Percentiles rank a stretch among this genome's conserved stretches.
phyloP scores from a whole-genome alignment of 805 yeast genomes.

The Candida vaughaniae region DNA sequence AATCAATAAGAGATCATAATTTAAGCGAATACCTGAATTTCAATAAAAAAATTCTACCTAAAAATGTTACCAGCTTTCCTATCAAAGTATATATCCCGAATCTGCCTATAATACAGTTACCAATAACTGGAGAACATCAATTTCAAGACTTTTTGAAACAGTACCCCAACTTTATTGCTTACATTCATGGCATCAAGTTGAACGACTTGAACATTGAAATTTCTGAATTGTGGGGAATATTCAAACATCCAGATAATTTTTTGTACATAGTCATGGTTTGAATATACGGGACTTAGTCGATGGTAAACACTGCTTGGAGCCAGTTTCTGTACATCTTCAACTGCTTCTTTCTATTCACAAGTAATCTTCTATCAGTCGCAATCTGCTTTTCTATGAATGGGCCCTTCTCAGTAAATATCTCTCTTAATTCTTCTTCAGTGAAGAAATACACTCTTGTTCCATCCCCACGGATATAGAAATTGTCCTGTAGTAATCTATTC shows the following conservation, averaged over 20 bases:
- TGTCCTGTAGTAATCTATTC: slow-evolving; percentile 81
- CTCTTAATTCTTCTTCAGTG: slow-evolving; percentile 85
- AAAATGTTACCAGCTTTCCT: slow-evolving; percentile 42
- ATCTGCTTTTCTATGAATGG: slow-evolving; percentile 69
- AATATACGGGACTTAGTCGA: not conserved
- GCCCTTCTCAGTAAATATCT: slow-evolving; percentile 52
- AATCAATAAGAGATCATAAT: slow-evolving; percentile 41
- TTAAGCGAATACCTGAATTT: slow-evolving; percentile 22
- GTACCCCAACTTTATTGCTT: slow-evolving; percentile 12
- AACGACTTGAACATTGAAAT: slow-evolving; percentile 13
- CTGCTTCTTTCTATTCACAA: slow-evolving; percentile 89
- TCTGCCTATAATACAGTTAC: slow-evolving; percentile 30
- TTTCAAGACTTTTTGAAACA: slow-evolving; percentile 6
- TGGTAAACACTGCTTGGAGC: slow-evolving; percentile 86
- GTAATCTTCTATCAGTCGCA: slow-evolving; percentile 85
- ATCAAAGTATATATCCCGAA: slow-evolving; percentile 47
- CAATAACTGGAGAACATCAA: slow-evolving; percentile 4
- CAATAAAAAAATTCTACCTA: slow-evolving; percentile 27
- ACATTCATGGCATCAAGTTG: slow-evolving; percentile 33
- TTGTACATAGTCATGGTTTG: slow-evolving; percentile 28
- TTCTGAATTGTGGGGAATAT: slow-evolving; percentile 29
- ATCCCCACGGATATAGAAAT: slow-evolving; percentile 95
- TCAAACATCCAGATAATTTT: slow-evolving; percentile 37
- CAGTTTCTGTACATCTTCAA: slow-evolving; percentile 95
- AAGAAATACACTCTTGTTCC: slow-evolving; percentile 97